Percentiles rank a stretch among this genome's conserved stretches.
phyloP scores from a whole-genome alignment of 2,329 filamentous ascomycete species.

The Harringtonia lauricola region DNA sequence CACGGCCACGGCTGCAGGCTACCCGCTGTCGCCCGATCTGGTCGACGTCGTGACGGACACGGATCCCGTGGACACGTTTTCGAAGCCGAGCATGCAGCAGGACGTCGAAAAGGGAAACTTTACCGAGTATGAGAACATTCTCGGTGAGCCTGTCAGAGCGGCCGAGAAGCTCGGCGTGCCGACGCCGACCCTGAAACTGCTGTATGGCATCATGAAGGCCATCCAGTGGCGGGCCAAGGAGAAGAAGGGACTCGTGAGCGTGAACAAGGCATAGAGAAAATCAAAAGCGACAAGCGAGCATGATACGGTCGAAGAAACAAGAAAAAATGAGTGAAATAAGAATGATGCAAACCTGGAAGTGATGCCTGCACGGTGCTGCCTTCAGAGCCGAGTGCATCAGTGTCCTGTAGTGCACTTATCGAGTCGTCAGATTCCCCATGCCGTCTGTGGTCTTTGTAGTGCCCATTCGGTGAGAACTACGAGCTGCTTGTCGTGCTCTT shows the following conservation, averaged over 20 bases:
- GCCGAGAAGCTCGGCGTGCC: constrained; percentile 33
- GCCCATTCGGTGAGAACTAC: too few species aligned
- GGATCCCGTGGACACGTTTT: constrained; percentile 37
- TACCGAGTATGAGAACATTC: constrained; percentile 43
- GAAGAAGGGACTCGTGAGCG: constrained; percentile 22
- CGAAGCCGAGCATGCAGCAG: constrained; percentile 41
- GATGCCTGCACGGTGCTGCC: too few species aligned
- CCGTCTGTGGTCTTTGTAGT: too few species aligned
- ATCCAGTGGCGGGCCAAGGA: constrained; percentile 38
- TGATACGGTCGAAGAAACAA: too few species aligned
- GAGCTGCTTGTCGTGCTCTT: too few species aligned
- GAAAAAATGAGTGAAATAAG: too few species aligned
- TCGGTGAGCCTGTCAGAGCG: constrained; percentile 43
- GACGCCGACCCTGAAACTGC: constrained; percentile 34
- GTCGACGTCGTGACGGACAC: constrained; percentile 32
- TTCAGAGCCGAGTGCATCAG: too few species aligned
- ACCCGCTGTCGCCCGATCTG: constrained; percentile 29
- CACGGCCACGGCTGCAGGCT: constrained; percentile 29
- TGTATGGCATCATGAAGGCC: constrained; percentile 36
- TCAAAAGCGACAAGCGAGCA: background rate
- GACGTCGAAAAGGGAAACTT: constrained; percentile 41
- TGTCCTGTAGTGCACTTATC: too few species aligned
- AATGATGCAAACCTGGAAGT: too few species aligned
- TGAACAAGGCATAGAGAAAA: background rate
- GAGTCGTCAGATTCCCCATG: too few species aligned